Percentiles rank a stretch among this genome's conserved stretches.
Conservation (phyloP, 2,329 filamentous ascomycete genomes). For the Fusarium sp. region DNA sequence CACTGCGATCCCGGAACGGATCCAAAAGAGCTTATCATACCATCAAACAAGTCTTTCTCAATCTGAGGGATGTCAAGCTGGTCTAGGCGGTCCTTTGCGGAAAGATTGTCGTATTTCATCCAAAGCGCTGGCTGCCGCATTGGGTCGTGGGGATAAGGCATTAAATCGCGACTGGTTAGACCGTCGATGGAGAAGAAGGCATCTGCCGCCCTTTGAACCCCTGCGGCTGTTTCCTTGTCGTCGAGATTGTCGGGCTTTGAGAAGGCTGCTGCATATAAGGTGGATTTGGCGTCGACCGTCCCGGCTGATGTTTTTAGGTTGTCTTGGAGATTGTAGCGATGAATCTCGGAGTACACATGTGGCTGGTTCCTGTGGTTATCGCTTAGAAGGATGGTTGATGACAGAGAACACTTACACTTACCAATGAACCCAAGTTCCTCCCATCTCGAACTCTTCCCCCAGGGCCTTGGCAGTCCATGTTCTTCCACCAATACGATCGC, state of each 20-base stretch:
- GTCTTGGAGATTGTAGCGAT: conserved; percentile 30
- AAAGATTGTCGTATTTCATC: conserved; percentile 43
- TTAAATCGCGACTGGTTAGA: conserved; percentile 44
- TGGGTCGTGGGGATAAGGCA: conserved; percentile 52
- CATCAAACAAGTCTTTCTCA: conserved; percentile 33
- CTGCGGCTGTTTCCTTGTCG: background rate
- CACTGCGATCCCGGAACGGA: background rate
- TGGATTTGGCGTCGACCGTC: conserved; percentile 12
- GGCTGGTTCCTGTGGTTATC: too few relatives aligned
- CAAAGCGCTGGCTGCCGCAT: conserved; percentile 44
- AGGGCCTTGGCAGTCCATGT: conserved; percentile 53
- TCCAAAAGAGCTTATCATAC: conserved; percentile 31
- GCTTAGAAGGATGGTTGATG: too few relatives aligned
- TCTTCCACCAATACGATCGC: conserved; percentile 56
- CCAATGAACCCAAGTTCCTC: conserved; percentile 55
- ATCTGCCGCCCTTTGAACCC: conserved; percentile 31
- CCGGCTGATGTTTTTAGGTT: conserved; percentile 33
- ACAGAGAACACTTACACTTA: too few relatives aligned
- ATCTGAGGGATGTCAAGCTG: conserved; percentile 36
- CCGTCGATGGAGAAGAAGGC: conserved; percentile 49
- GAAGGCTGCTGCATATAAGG: conserved; percentile 1
- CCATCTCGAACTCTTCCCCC: conserved; percentile 54
- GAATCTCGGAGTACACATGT: conserved; percentile 31
- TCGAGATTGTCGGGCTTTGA: background rate
- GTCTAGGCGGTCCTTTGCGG: conserved; percentile 46